A percentile compares a stretch with the other conserved stretches of the same genome.
Conservation (phyloP, 139 green algal species). For the Picochlorum sp. region DNA sequence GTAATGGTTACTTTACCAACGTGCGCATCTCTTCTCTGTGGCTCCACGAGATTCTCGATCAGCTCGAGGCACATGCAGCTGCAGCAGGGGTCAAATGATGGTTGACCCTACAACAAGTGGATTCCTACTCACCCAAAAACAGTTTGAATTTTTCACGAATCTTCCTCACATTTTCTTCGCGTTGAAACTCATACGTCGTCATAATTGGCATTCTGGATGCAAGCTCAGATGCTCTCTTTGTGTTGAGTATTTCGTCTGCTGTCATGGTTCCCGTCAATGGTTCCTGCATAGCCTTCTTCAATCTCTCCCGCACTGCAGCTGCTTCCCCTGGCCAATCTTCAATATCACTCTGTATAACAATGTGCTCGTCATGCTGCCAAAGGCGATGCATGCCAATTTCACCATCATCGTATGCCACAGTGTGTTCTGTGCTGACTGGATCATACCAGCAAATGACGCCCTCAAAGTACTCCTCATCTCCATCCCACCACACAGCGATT, state of each 20-base stretch:
- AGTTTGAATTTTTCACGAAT: background rate
- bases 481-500: slow-evolving; percentile 54
- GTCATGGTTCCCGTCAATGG: background rate
- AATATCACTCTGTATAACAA: slow-evolving; percentile 13
- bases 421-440: slow-evolving; percentile 56
- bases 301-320: background rate
- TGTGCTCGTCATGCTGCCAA: slow-evolving; percentile 40
- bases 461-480: slow-evolving; percentile 39
- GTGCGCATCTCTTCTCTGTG: too few relatives aligned
- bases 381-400: slow-evolving; percentile 45
- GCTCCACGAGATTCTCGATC: too few relatives aligned
- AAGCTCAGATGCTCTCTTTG: background rate
- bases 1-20: too few relatives aligned
- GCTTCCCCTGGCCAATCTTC: slow-evolving; percentile 15
- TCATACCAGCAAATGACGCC: slow-evolving; percentile 28
- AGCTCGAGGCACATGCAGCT: too few relatives aligned
- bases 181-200: background rate
- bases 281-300: slow-evolving; percentile 1
- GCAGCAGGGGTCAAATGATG: too few relatives aligned
- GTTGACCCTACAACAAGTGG: too few relatives aligned
- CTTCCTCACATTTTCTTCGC: background rate
- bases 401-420: slow-evolving; percentile 66
- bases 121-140: background rate
- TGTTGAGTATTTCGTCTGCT: background rate
- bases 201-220: background rate